Evolutionary conservation across 306 rosid species (phyloP), one percentile per base, ranked within the genome.

Genomic region (Acmispon strigosus): DNA sequence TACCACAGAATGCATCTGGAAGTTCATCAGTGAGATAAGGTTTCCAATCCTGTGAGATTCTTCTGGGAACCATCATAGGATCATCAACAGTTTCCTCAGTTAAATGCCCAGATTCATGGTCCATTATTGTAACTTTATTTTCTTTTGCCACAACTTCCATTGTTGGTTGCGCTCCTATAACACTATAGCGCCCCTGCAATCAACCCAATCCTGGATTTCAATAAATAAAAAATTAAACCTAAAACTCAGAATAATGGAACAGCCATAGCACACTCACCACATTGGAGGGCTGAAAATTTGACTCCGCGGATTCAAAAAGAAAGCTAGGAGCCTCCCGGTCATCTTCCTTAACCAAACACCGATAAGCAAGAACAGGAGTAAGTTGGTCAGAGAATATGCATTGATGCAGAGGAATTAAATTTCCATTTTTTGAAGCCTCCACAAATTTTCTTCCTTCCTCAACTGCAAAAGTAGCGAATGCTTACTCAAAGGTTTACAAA

Each of bases 1-100:
- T 84, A 88, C 98, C 98, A 76, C 92, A 88, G 85, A 92, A 92
- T 17, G 96, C 76, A 71, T 86, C 84, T 7, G 98, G 98, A 75
- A 92, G 96, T 39, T 81, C 86, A 67, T 80, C 80, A 6, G 16
- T 66, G 18, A 81, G 79, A 70, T 36, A 77, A 14, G 98, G 92
- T 45, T 76, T 90, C 98, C 95, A 92, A 36, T 42, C 62, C 67
- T 83, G 81, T 0, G 91, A 88, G 80, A 92, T 80, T 67, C 79
- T 77, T 60, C 62, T 81, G 0, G 96, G 96, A 61, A 90, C 42
- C 22, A 2, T 15, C 87, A 92, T 69, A 13, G 98, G 96, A 54
- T 92, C 96, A 44, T 89, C 92, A 0, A 83, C 89, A 34, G 57
- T 16, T 75, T 88, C 84, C 80, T 85, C 80, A 7, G 86, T 83